A percentile compares a stretch with the other conserved stretches of the same genome.
phyloP scores from a whole-genome alignment of 2,329 filamentous ascomycete species.

The Tympanopsis confertula region DNA sequence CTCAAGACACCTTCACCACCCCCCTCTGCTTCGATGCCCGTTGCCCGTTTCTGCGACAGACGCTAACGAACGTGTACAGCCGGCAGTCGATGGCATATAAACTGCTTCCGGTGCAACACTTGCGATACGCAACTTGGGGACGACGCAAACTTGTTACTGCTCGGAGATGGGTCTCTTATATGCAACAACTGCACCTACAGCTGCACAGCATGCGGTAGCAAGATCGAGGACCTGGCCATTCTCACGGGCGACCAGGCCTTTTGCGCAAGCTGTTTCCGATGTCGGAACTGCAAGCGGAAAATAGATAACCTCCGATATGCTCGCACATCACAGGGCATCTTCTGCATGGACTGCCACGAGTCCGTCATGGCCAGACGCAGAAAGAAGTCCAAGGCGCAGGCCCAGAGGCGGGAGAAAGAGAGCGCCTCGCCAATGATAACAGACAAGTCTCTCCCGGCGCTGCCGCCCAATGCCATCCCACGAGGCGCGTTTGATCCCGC shows the following conservation, averaged over 20 bases:
- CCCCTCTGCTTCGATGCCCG: too few relatives aligned
- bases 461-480: constrained; percentile 65
- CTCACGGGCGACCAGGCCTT: constrained; percentile 96
- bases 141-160: constrained; percentile 89
- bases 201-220: constrained; percentile 90
- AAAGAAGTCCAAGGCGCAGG: constrained; percentile 69
- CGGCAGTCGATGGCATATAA: constrained; percentile 94
- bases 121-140: constrained; percentile 94
- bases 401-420: constrained; percentile 51
- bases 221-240: constrained; percentile 96
- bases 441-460: constrained; percentile 84
- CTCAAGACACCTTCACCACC: neutral
- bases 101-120: constrained; percentile 95
- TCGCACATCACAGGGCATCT: constrained; percentile 92
- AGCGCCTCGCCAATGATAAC: constrained; percentile 51
- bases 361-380: constrained; percentile 84
- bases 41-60: too few relatives aligned
- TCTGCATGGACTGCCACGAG: constrained; percentile 98
- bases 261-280: constrained; percentile 92
- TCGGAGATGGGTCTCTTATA: constrained; percentile 94
- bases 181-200: constrained; percentile 99
- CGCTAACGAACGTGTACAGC: too few relatives aligned
- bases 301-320: constrained; percentile 98
- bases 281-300: constrained; percentile 95
- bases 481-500: constrained; percentile 51